A percentile compares a stretch with the other conserved stretches of the same genome.
These are phyloP conservation scores for Starmerella stigmatis DNA, from an alignment of 805 yeast species.

Conservation along the genomic window DNA sequence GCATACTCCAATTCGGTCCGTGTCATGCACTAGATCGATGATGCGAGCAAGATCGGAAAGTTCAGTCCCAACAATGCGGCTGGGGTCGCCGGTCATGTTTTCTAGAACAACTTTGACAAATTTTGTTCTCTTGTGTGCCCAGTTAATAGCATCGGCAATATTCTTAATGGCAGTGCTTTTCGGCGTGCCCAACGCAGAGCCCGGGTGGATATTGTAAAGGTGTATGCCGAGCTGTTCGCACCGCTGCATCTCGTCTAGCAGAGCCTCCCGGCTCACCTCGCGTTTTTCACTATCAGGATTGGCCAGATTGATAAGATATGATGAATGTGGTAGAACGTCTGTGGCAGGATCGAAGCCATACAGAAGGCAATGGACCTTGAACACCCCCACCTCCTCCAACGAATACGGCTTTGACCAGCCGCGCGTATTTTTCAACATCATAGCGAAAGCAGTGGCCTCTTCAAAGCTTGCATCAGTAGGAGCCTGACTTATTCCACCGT, in stretches of 20 bases:
- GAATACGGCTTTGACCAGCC: too few relatives aligned
- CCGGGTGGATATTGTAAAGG: slow-evolving; percentile 77
- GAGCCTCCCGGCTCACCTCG: slow-evolving; percentile 60
- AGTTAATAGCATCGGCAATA: slow-evolving; percentile 70
- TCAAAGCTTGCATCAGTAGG: too few relatives aligned
- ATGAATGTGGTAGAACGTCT: too few relatives aligned
- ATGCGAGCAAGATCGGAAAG: slow-evolving; percentile 67
- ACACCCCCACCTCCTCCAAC: too few relatives aligned
- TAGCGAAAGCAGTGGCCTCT: too few relatives aligned
- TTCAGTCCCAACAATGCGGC: slow-evolving; percentile 64
- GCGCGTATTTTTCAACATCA: too few relatives aligned
- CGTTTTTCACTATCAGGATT: slow-evolving; percentile 79
- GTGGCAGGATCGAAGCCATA: too few relatives aligned
- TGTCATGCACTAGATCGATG: slow-evolving; percentile 68
- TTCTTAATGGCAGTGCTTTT: slow-evolving; percentile 52
- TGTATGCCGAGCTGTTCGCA: slow-evolving; percentile 83
- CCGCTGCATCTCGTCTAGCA: slow-evolving; percentile 74
- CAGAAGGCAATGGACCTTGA: too few relatives aligned
- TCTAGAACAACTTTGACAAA: slow-evolving; percentile 85
- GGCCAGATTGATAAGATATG: slow-evolving; percentile 84
- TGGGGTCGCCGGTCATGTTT: slow-evolving; percentile 97
- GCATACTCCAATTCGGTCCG: slow-evolving; percentile 85
- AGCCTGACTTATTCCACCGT: too few relatives aligned
- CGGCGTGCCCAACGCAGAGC: slow-evolving; percentile 70
- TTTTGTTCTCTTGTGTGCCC: slow-evolving; percentile 59